Conservation (phyloP, 2,329 filamentous ascomycete genomes). For the Chaetoscypha palmicola region DNA sequence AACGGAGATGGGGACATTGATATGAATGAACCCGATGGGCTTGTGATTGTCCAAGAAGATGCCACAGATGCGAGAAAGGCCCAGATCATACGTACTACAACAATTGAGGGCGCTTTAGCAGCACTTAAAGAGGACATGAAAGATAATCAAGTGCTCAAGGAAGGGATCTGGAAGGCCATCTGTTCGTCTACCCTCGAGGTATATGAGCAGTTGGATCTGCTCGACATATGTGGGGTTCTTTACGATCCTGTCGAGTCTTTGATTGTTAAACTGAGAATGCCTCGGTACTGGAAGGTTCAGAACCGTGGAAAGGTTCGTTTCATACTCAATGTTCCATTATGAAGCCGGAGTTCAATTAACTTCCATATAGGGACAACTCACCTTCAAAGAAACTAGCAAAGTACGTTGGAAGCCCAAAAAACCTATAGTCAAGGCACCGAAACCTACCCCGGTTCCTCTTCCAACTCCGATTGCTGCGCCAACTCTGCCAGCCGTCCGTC, state of each 20-base stretch:
- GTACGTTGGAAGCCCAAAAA: conserved; percentile 22
- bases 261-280: conserved; percentile 40
- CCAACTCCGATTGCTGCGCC: neutral
- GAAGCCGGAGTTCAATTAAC: no score
- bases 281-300: conserved; percentile 39
- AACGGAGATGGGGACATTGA: conserved; percentile 15
- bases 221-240: conserved; percentile 45
- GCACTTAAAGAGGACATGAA: conserved; percentile 43
- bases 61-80: conserved; percentile 40
- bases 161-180: conserved; percentile 43
- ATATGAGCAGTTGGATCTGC: conserved; percentile 42
- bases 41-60: conserved; percentile 33
- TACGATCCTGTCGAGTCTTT: conserved; percentile 43
- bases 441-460: neutral
- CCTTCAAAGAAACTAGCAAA: conserved; percentile 27
- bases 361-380: conserved; percentile 23
- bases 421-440: neutral
- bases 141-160: conserved; percentile 38
- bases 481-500: neutral
- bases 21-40: conserved; percentile 9
- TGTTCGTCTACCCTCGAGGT: conserved; percentile 41
- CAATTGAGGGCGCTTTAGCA: conserved; percentile 39
- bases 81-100: conserved; percentile 41
- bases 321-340: no score
- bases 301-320: conserved; percentile 33